phyloP scores from a whole-genome alignment of 2,329 filamentous ascomycete species.

The Chrysosporium keratinophilum region DNA sequence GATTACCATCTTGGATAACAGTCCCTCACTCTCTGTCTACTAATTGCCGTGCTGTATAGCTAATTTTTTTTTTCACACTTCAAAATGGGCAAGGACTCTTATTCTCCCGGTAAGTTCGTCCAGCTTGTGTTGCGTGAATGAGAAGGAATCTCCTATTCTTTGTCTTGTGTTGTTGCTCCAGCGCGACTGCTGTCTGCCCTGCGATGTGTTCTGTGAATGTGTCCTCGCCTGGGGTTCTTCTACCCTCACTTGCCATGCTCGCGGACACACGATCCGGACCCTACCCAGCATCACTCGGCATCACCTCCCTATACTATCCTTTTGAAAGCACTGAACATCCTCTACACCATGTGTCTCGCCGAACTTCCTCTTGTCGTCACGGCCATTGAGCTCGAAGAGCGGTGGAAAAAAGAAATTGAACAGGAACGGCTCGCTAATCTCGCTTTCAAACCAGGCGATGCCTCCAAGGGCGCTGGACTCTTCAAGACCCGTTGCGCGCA shows the following conservation, averaged over 20 bases:
- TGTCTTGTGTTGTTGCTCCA: not conserved
- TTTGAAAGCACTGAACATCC: not conserved
- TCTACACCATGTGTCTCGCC: slow-evolving; percentile 2
- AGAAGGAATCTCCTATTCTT: not conserved
- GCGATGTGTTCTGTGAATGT: not conserved
- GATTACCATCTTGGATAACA: slow-evolving; percentile 21
- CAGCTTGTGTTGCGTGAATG: not conserved
- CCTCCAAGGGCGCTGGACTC: slow-evolving; percentile 16
- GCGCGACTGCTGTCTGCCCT: too few species aligned
- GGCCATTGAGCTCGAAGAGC: slow-evolving; percentile 12
- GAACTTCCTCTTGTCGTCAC: slow-evolving; percentile 7
- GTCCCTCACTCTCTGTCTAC: slow-evolving; percentile 19
- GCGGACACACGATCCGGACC: not conserved
- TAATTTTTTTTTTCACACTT: slow-evolving; percentile 14
- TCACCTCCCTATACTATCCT: not conserved
- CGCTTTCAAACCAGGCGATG: slow-evolving; percentile 14
- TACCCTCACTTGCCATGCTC: not conserved
- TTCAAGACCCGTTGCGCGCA: slow-evolving; percentile 76
- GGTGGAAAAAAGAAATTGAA: slow-evolving; percentile 8
- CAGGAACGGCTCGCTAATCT: slow-evolving; percentile 12
- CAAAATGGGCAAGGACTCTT: slow-evolving; percentile 38
- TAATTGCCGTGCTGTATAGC: slow-evolving; percentile 15
- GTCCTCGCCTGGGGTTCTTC: not conserved
- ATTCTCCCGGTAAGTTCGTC: slow-evolving; percentile 37
- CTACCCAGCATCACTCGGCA: not conserved